These are phyloP conservation scores for Candida krabiensis DNA, from an alignment of 805 yeast species.

Conservation along the genomic window DNA sequence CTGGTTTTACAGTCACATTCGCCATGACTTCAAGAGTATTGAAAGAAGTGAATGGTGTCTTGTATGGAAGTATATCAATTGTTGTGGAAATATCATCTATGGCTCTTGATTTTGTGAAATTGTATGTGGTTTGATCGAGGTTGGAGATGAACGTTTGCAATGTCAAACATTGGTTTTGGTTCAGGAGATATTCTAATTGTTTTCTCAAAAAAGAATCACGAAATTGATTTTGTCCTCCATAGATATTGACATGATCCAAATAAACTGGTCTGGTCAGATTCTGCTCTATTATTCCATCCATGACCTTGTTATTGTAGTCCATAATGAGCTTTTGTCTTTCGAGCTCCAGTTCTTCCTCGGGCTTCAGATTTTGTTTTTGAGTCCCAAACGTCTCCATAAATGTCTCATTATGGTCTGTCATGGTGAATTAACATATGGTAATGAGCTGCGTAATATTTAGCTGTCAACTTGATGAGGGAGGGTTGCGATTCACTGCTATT, in stretches of 20 bases:
- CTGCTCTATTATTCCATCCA: conserved; percentile 28
- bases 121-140: conserved; percentile 44
- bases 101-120: conserved; percentile 43
- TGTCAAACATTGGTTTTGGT: conserved; percentile 34
- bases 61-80: conserved; percentile 24
- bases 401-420: conserved; percentile 19
- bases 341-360: conserved; percentile 24
- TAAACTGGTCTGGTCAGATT: conserved; percentile 42
- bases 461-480: too few relatives aligned
- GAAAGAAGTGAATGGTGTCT: conserved; percentile 17
- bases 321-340: conserved; percentile 28
- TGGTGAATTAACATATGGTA: background rate
- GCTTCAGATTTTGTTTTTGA: conserved; percentile 1
- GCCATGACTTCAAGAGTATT: conserved; percentile 30
- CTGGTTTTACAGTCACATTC: conserved; percentile 44
- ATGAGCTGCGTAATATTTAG: background rate
- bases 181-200: conserved; percentile 49
- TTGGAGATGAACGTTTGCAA: conserved; percentile 39
- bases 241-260: conserved; percentile 45
- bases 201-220: conserved; percentile 44
- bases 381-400: conserved; percentile 25
- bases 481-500: too few relatives aligned
- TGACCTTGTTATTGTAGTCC: conserved; percentile 26
- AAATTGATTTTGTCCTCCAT: conserved; percentile 44
- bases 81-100: conserved; percentile 42